Percentiles rank a stretch among this genome's conserved stretches.
phyloP scores from a whole-genome alignment of 371 early-diverging fungal species.

The Rhizopus microsporus region DNA sequence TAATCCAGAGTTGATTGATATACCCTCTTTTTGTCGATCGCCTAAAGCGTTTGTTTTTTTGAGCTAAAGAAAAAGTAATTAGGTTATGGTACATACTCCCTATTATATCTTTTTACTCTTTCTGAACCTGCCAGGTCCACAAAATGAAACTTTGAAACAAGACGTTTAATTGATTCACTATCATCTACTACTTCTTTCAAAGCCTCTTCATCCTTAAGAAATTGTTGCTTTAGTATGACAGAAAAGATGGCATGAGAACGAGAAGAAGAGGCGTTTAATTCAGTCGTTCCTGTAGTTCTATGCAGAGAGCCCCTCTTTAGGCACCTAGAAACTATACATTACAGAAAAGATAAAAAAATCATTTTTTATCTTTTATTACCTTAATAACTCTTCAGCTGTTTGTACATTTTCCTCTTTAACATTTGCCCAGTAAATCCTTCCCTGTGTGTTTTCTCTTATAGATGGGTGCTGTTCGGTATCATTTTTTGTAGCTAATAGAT shows the following conservation, averaged over 20 bases:
- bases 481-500: conserved; percentile 56
- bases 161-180: conserved; percentile 11
- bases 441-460: conserved; percentile 90
- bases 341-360: background rate
- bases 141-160: conserved; percentile 91
- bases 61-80: conserved; percentile 41
- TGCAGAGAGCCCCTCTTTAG: conserved; percentile 74
- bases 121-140: conserved; percentile 99
- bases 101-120: conserved; percentile 23
- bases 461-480: conserved; percentile 32
- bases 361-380: conserved; percentile 28
- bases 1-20: conserved; percentile 95
- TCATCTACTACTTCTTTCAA: background rate
- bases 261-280: conserved; percentile 93
- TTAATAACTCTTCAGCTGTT: conserved; percentile 70
- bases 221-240: conserved; percentile 31
- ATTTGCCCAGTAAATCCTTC: conserved; percentile 88
- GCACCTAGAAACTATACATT: conserved; percentile 17
- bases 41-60: conserved; percentile 92
- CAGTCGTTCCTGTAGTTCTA: conserved; percentile 54
- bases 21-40: conserved; percentile 92
- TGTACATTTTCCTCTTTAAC: conserved; percentile 74
- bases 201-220: background rate
- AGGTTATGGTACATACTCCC: background rate
- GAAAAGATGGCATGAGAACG: conserved; percentile 98